These are phyloP conservation scores for Ganoderma resinaceum DNA, from an alignment of 1,284 basidiomycete genomes.

Conservation along the genomic window DNA sequence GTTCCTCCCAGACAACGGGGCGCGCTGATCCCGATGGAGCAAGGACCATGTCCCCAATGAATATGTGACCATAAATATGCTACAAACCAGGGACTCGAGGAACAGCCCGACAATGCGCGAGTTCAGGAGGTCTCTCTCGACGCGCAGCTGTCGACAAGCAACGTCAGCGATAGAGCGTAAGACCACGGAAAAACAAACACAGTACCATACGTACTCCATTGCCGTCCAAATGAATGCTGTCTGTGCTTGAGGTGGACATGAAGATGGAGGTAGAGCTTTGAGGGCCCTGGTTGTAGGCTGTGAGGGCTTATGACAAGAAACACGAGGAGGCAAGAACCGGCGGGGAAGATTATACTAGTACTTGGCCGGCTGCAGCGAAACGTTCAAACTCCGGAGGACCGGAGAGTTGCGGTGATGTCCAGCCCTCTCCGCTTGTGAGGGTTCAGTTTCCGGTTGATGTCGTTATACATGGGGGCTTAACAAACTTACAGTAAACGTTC, in stretches of 20 bases:
- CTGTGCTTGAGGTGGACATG: not conserved
- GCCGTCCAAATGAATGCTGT: not conserved
- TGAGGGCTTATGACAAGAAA: too few relatives aligned
- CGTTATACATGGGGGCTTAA: too few relatives aligned
- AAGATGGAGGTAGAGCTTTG: not conserved
- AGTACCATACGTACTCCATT: not conserved
- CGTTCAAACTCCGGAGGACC: too few relatives aligned
- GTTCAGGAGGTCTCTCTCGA: not conserved
- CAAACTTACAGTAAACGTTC: too few relatives aligned
- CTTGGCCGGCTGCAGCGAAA: too few relatives aligned
- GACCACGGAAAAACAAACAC: too few relatives aligned
- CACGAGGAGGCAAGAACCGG: too few relatives aligned
- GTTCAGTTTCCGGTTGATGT: too few relatives aligned
- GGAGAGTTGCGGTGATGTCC: too few relatives aligned
- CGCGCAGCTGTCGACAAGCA: not conserved
- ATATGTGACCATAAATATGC: conserved; percentile 14
- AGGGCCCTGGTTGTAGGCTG: not conserved
- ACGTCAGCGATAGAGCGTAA: not conserved
- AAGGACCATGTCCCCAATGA: conserved; percentile 13
- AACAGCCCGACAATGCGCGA: conserved; percentile 9
- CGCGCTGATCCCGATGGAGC: not conserved
- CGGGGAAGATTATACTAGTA: too few relatives aligned
- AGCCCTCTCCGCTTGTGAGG: too few relatives aligned
- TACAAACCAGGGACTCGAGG: conserved; percentile 1
- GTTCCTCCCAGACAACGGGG: conserved; percentile 3